phyloP scores from a whole-genome alignment of 106 monocot genomes.

The Dendrobium huoshanense region DNA sequence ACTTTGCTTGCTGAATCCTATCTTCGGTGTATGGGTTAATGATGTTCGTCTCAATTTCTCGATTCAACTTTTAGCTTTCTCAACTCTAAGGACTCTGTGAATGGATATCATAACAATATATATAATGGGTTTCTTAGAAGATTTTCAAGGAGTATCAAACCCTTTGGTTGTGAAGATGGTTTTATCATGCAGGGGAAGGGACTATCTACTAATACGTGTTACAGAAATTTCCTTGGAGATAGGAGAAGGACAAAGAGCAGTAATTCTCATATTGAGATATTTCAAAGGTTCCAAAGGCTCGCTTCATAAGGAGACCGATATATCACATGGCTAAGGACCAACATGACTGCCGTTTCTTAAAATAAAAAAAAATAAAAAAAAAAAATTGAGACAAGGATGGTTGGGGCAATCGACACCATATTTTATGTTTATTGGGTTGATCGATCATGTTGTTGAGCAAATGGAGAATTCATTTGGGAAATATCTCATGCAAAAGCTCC shows the following conservation, averaged over 20 bases:
- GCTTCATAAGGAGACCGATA: constrained; percentile 15
- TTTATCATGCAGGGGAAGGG: background rate
- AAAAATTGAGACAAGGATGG: constrained; percentile 32
- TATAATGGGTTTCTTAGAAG: background rate
- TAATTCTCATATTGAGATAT: background rate
- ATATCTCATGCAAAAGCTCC: constrained; percentile 58
- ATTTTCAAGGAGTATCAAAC: background rate
- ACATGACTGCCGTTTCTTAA: constrained; percentile 47
- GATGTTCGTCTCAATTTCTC: background rate
- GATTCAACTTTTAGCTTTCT: background rate
- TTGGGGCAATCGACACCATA: constrained; percentile 24
- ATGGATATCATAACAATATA: background rate
- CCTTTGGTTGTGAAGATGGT: background rate
- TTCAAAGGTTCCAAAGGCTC: background rate
- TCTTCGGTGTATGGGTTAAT: background rate
- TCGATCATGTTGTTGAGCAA: constrained; percentile 31
- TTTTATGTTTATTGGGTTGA: constrained; percentile 22
- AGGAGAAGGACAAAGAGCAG: background rate
- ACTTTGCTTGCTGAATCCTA: background rate
- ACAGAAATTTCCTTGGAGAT: background rate
- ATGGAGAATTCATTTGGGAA: constrained; percentile 60
- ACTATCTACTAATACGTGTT: too few species aligned
- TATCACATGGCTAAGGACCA: constrained; percentile 40
- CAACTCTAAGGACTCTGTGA: background rate
- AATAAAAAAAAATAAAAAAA: constrained; percentile 36